Base-by-base conservation (phyloP, 2,329 filamentous ascomycete species). In the Talaromyces sp. region DNA sequence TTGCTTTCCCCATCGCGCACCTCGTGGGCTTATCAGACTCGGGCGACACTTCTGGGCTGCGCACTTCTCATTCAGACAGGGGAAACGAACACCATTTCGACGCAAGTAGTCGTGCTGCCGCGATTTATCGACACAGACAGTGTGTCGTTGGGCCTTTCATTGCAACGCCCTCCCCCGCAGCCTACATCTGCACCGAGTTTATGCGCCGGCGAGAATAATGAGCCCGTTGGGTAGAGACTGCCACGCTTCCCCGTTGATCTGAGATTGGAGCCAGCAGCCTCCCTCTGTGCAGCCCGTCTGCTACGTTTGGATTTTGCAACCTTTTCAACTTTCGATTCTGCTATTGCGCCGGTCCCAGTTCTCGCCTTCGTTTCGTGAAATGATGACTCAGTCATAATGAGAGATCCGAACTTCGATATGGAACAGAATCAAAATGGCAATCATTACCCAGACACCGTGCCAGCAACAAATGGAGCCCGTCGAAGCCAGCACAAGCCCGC, bases 361-460 rank as follows among this genome's bases (percentile, higher is more conserved):
- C 17, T 29, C 49, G 13, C 43, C 14, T 13, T 21, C 43, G 24
- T 29, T 52, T 17, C 27, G 14, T 52, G 51, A 58, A 52, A 76
- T 73, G 73, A 73, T 59, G 64, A 59, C 63, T 62, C 63, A 54
- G 62, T 64, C 68, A 71, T 64, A 65, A 77, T 74, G 73, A 75
- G 69, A 67, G 70, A 74, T 64, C 71, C 72, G 27, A 68, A 67
- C 57, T 63, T 70, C 63, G 67, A 70, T 51, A 75, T 75, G 70
- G 73, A 76, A 63, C 65, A 69, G 63, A 62, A 64, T 51, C 41
- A 41, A 7, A 61, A 65, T 63, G 55, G 60, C 57, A 38, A 58
- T 27, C 24, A 51, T 21, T 67, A 71, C 50, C 58, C 67, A 43
- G 64, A 68, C 21, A 73, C 69, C 63, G 65, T 67, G 53, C 70